phyloP scores from a whole-genome alignment of 2,329 filamentous ascomycete species.

The Pseudohalonectria lignicola region DNA sequence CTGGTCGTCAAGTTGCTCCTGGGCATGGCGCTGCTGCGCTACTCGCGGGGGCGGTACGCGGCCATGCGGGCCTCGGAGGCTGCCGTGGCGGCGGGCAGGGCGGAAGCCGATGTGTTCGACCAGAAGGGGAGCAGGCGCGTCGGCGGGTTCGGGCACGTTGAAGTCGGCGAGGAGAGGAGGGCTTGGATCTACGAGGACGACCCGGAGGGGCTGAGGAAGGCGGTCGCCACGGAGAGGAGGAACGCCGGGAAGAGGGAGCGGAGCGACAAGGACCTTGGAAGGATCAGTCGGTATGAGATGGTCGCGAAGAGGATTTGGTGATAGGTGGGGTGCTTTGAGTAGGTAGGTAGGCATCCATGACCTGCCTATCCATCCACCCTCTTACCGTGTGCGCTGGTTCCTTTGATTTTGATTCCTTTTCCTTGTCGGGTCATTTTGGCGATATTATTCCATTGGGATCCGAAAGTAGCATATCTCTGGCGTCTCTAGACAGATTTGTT shows the following conservation, averaged over 20 bases:
- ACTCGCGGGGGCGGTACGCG: constrained; percentile 67
- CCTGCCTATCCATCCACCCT: too few species aligned
- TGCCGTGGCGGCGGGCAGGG: constrained; percentile 29
- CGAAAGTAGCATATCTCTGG: too few species aligned
- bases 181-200: constrained; percentile 83
- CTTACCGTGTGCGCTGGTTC: too few species aligned
- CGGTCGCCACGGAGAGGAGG: constrained; percentile 53
- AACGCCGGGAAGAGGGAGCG: constrained; percentile 45
- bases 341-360: too few species aligned
- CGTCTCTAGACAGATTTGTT: too few species aligned
- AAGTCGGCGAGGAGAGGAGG: constrained; percentile 79
- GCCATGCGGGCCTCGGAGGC: constrained; percentile 66
- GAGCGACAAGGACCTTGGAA: constrained; percentile 49
- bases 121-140: constrained; percentile 59
- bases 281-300: constrained; percentile 81
- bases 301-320: constrained; percentile 94
- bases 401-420: too few species aligned
- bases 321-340: too few species aligned
- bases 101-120: constrained; percentile 45
- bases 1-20: constrained; percentile 77
- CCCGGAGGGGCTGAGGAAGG: constrained; percentile 51
- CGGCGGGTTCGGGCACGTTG: constrained; percentile 75
- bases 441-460: too few species aligned
- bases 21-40: constrained; percentile 77
- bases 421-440: too few species aligned